Base-by-base conservation (phyloP, 805 yeast species). In the Schwanniomyces pseudopolymorphus region DNA sequence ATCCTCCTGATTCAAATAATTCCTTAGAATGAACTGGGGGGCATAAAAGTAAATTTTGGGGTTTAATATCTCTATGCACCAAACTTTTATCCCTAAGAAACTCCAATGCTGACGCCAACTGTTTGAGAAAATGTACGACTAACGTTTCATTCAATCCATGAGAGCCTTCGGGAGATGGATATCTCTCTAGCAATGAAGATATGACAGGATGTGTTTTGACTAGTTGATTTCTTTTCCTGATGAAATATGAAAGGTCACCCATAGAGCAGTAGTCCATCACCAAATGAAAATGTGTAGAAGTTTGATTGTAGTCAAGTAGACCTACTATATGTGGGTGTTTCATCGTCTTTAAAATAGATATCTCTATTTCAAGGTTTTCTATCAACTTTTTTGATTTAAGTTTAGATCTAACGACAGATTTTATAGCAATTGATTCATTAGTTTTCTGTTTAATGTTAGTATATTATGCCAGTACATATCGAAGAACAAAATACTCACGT, bases 241-340 rank as follows among this genome's bases (percentile, higher is more conserved):
- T 91, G 56, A 94, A 85, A 59, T 84, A 88, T 0, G 96, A 87
- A 51, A 94, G 75, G 67, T 94, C 99, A 11, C 99, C 99, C 61
- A 94, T 72, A 1, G 97, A 84, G 64, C 99, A 94, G 70, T 89
- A 94, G 65, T 94, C 98, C 97, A 94, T 94, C 14, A 92, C 84
- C 51, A 94, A 72, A 62, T 89, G 92, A 70, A 90, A 89, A 64
- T 91, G 89, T 9, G 82, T 64, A 8, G 81, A 67, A 1, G 96
- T 85, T 60, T 89, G 85, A 48, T 83, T 82, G 60, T 89, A 90
- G 60, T 92, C 98, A 49, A 88, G 68, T 40, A 94, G 72, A 14
- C 85, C 85, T 9, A 94, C 99, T 45, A 94, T 87, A 64, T 94
- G 98, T 1, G 97, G 96, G 59, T 94, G 96, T 55, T 85, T 84